phyloP scores from a whole-genome alignment of 768 basidiomycete species.

The Mycena alexandri region DNA sequence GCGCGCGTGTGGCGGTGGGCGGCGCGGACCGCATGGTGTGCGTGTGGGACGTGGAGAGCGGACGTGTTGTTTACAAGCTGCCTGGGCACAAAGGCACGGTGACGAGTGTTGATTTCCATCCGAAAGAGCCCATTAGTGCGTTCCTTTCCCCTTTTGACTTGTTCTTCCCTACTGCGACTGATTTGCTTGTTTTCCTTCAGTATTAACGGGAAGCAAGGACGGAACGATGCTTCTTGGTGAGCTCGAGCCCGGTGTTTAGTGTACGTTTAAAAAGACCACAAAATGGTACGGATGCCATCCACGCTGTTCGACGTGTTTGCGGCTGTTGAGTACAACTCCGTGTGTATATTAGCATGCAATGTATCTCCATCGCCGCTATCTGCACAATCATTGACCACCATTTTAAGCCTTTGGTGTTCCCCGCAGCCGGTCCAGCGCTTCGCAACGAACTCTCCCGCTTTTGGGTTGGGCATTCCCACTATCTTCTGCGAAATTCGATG shows the following conservation, averaged over 20 bases:
- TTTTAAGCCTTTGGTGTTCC: no score
- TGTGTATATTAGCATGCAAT: no score
- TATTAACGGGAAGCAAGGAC: conserved; percentile 94
- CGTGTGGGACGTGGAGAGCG: conserved; percentile 89
- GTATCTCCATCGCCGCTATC: no score
- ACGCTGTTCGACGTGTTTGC: no score
- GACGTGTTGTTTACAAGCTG: conserved; percentile 85
- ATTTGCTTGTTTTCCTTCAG: conserved; percentile 52
- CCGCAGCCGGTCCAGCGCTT: no score
- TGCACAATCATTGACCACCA: no score
- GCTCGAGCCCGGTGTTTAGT: conserved; percentile 75
- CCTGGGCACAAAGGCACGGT: conserved; percentile 98
- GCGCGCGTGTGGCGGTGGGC: conserved; percentile 86
- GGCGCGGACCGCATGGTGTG: conserved; percentile 91
- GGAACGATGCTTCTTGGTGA: conserved; percentile 93
- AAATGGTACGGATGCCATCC: no score
- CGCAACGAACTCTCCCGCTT: no score
- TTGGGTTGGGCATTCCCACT: no score
- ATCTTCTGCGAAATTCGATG: no score
- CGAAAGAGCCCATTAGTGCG: conserved; percentile 94
- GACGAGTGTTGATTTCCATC: conserved; percentile 95
- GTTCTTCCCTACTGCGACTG: neutral
- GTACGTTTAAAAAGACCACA: no score
- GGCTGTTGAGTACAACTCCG: no score
- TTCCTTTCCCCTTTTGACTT: conserved; percentile 29